Conservation (phyloP, 1,284 basidiomycete species). For the Cutaneotrichosporon arboriforme region DNA sequence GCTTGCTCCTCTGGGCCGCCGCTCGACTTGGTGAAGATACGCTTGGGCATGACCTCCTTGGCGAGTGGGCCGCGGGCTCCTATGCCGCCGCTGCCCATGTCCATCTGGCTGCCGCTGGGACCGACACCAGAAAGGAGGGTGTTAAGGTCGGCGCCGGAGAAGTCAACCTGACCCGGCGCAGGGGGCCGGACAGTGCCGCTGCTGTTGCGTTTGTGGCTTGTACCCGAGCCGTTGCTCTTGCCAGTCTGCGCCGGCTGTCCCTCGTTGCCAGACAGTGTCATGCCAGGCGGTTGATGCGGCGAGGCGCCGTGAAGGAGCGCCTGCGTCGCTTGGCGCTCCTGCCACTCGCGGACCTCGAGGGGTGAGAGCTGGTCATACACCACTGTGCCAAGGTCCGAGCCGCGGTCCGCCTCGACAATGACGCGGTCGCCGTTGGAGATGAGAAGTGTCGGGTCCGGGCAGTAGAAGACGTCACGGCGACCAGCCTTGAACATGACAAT, state of each 20-base stretch:
- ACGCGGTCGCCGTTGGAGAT: conserved; percentile 77
- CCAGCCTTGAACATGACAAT: conserved; percentile 98
- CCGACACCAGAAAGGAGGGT: conserved; percentile 37
- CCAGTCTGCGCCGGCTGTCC: conserved; percentile 2
- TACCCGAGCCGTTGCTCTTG: background rate
- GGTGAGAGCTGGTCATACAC: conserved; percentile 85
- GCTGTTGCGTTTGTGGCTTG: conserved; percentile 15
- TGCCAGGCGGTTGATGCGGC: conserved; percentile 45
- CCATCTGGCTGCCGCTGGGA: conserved; percentile 35
- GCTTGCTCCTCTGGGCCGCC: conserved; percentile 65
- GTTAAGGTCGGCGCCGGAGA: conserved; percentile 37
- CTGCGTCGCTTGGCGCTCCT: conserved; percentile 60
- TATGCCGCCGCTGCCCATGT: conserved; percentile 29
- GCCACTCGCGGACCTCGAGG: conserved; percentile 83
- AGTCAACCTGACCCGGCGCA: conserved; percentile 19
- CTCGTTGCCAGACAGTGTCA: conserved; percentile 38
- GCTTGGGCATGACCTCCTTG: conserved; percentile 93
- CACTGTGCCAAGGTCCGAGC: conserved; percentile 85
- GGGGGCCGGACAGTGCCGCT: conserved; percentile 11
- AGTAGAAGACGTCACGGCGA: conserved; percentile 88
- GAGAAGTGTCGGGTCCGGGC: conserved; percentile 58
- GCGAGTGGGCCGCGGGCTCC: conserved; percentile 37
- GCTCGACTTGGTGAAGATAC: conserved; percentile 89
- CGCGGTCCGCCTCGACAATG: conserved; percentile 90
- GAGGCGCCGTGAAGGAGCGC: conserved; percentile 43